phyloP scores from a whole-genome alignment of 2,329 filamentous ascomycete genomes.

The Pestalotiopsis sp. region DNA sequence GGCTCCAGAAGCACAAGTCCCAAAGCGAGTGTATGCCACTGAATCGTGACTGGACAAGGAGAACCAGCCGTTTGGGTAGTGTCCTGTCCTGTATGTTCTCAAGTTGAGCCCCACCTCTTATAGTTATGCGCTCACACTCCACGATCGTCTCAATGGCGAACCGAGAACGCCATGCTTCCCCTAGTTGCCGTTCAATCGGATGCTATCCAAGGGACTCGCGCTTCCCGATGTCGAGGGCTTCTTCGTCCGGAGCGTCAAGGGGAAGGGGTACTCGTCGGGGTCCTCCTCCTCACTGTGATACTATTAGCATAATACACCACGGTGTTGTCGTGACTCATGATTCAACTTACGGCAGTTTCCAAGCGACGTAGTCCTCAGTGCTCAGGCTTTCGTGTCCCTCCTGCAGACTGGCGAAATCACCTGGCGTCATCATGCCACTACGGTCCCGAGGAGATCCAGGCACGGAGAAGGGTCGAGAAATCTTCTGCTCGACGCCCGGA shows the following conservation, averaged over 20 bases:
- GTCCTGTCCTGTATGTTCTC: not conserved
- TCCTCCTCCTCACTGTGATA: conserved; percentile 84
- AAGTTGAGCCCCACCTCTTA: not conserved
- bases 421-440: conserved; percentile 97
- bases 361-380: conserved; percentile 97
- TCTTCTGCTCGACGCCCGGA: conserved; percentile 90
- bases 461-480: conserved; percentile 90
- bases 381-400: conserved; percentile 90
- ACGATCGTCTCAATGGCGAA: not conserved
- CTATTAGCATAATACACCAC: not conserved
- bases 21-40: not conserved
- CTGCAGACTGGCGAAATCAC: conserved; percentile 95
- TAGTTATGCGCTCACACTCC: not conserved
- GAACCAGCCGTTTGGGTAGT: not conserved
- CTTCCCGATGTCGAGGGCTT: conserved; percentile 37
- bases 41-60: not conserved
- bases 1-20: not conserved
- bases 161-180: not conserved
- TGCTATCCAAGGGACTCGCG: conserved; percentile 44
- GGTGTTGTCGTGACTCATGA: not conserved
- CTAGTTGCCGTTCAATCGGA: conserved; percentile 45
- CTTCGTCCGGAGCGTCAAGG: conserved; percentile 59
- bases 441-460: conserved; percentile 90
- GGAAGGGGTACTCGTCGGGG: conserved; percentile 69
- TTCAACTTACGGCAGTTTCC: conserved; percentile 90